Evolutionary conservation across 2,329 filamentous ascomycete genomes (phyloP), one percentile per base, ranked within the genome.

Genomic region (Byssochlamys sp.): DNA sequence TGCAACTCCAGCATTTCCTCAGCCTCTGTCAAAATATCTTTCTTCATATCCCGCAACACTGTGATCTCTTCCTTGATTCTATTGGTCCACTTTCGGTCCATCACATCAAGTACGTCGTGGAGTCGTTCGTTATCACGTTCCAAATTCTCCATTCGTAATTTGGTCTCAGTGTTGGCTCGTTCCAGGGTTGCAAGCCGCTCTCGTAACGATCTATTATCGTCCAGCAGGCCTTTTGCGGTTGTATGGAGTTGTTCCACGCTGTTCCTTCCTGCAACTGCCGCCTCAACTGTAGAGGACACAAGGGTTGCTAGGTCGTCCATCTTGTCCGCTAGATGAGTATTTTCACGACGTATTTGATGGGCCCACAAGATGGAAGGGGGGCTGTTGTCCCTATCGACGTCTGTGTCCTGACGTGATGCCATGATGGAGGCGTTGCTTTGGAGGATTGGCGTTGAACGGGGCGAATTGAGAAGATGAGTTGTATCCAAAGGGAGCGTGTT

Each of bases 291-390:
- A 53, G 53, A 63, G 27, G 29, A 25, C 7, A 61, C 57, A 54
- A 52, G 60, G 26, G 26, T 14, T 29, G 66, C 64, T 2, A 68
- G 55, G 35, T 53, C 59, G 6, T 66, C 60, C 52, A 73, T 58
- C 27, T 66, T 64, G 11, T 66, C 58, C 19, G 67, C 60, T 7
- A 74, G 65, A 28, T 66, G 64, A 50, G 67, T 63, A 58, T 73
- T 69, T 58, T 73, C 70, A 24, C 71, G 71, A 19, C 69, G 70
- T n/a, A 74, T 64, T 55, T 75, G 67, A 60, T 73, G 67, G 4
- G 69, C 71, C 73, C 72, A 74, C 54, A 75, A 70, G 25, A 74
- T 63, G 6, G 68, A 63, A 58, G 62, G 54, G 31, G 54, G 60
- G 51, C 9, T 54, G 51, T 45, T 57, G 27, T 55, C 39, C 12